Base-by-base conservation (phyloP, 352 stramenopile genomes). In the Phytophthora nicotianae region DNA sequence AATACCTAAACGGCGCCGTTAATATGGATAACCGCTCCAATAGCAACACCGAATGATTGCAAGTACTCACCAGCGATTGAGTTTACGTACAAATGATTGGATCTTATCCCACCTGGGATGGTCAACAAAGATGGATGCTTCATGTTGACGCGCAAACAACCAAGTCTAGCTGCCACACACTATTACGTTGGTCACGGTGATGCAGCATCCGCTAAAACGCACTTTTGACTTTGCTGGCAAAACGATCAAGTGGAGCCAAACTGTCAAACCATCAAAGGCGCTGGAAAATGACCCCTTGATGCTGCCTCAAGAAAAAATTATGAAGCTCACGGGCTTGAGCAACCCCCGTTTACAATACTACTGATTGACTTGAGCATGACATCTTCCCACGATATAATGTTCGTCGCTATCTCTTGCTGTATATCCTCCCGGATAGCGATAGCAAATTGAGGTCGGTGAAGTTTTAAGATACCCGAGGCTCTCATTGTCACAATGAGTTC, bases 401-500 rank as follows among this genome's bases (percentile, higher is more conserved):
- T 48, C 4, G 51, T 33, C 5, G 41, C 27, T 2, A 74, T 24
- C 7, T 62, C 48, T 21, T 64, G 26, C 3, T 58, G 29, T 11
- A 43, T 38, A n/a, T 37, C 16, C 17, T 68, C 61, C 0, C 50
- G 5, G 5, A 63, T 1, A 5, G 40, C 14, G 8, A 16, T n/a
- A n/a, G n/a, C n/a, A 11, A 61, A 58, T 32, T 68, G 56, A 24
- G 67, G 48, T 10, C 24, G 29, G 29, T 76, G 63, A 5, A 73
- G 63, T 41, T 70, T 76, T 43, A 73, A 43, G 27, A 64, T 73
- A 9, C 54, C 54, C 8, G 62, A 48, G 3, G 52, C 38, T 10
- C 51, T 27, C 57, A 75, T 75, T 21, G 54, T 61, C n/a, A 70
- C 63, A 5, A 75, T 19, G 13, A 69, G 20, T n/a, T 70, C 68